phyloP scores from a whole-genome alignment of 345 rosid genomes.

The Jatropha curcas region DNA sequence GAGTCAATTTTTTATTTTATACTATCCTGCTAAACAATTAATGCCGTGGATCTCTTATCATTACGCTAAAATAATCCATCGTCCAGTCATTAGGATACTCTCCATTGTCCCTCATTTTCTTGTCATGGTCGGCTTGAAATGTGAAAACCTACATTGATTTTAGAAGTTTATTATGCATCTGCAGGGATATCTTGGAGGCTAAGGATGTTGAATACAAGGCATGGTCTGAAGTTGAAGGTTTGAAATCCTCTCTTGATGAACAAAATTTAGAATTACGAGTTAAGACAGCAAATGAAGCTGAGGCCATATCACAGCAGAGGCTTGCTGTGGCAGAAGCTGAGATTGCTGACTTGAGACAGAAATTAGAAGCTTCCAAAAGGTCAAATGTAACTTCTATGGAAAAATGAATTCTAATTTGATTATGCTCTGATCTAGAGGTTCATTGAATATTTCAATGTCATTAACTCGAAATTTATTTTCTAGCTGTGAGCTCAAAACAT shows the following conservation, averaged over 20 bases:
- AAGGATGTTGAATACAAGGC: constrained; percentile 73
- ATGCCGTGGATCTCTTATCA: not conserved
- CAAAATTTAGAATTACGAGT: constrained; percentile 81
- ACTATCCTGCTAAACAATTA: not conserved
- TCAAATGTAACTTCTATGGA: constrained; percentile 16
- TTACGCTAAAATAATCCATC: not conserved
- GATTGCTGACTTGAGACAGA: constrained; percentile 91
- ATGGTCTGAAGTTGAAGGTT: constrained; percentile 77
- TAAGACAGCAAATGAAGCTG: constrained; percentile 95
- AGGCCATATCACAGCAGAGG: constrained; percentile 88
- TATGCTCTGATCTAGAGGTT: not conserved
- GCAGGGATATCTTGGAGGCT: constrained; percentile 73
- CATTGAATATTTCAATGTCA: not conserved
- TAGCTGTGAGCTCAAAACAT: not conserved
- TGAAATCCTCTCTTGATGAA: constrained; percentile 86
- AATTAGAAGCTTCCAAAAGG: constrained; percentile 82
- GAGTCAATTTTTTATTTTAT: not conserved
- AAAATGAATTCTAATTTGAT: not conserved
- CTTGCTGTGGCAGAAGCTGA: constrained; percentile 98
- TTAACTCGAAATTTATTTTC: not conserved
- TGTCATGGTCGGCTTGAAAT: not conserved
- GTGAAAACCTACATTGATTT: constrained; percentile 16
- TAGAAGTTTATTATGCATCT: constrained; percentile 15
- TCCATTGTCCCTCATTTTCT: constrained; percentile 1
- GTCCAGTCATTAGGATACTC: not conserved